These are phyloP conservation scores for Rosellinia necatrix DNA, from an alignment of 2,329 filamentous ascomycete species.

Conservation along the genomic window DNA sequence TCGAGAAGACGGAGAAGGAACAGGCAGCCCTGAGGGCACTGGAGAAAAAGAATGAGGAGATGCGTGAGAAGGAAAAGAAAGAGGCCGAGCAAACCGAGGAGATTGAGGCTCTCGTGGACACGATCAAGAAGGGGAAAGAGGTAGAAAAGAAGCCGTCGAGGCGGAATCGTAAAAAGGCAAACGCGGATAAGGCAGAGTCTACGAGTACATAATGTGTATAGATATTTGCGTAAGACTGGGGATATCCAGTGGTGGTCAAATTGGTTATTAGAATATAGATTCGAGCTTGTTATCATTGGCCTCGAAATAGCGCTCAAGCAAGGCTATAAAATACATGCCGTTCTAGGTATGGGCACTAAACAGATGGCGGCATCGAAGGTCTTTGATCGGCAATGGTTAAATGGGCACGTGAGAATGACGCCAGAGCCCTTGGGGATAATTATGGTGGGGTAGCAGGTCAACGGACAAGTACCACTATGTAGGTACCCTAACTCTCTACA, in stretches of 20 bases:
- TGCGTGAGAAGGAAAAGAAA: conserved; percentile 38
- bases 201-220: conserved; percentile 13
- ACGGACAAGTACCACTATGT: not conserved
- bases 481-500: too few species aligned
- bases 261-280: conserved; percentile 6
- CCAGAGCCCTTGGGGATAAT: conserved; percentile 15
- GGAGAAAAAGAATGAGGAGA: conserved; percentile 48
- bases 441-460: conserved; percentile 14
- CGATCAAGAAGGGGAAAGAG: conserved; percentile 44
- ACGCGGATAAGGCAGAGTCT: conserved; percentile 27
- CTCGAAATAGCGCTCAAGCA: not conserved
- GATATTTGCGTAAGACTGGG: not conserved
- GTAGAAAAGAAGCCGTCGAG: conserved; percentile 41
- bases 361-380: not conserved
- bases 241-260: not conserved
- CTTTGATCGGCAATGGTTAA: not conserved
- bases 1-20: conserved; percentile 81
- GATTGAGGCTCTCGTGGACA: conserved; percentile 35
- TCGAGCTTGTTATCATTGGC: not conserved
- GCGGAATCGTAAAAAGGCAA: conserved; percentile 40
- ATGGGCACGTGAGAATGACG: conserved; percentile 33
- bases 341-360: not conserved
- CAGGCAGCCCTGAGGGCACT: conserved; percentile 57
- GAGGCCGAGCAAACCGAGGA: conserved; percentile 39
- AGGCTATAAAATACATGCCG: too few species aligned